Evolutionary conservation across 768 basidiomycete species (phyloP).

Genomic region (Mycena rosella): DNA sequence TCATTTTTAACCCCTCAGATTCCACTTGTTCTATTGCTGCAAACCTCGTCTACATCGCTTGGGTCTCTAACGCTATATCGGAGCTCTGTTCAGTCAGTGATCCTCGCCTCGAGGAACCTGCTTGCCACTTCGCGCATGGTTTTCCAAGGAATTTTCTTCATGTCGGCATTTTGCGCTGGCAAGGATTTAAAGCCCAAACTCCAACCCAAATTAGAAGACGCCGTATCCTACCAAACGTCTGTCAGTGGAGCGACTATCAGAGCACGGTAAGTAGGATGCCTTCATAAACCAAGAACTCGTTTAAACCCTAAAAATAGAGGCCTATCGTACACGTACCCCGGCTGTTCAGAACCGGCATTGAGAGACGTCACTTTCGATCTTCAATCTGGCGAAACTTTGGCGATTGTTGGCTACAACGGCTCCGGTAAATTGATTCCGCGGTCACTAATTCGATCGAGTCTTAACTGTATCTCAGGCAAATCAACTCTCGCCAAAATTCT

Average conservation of each 20-base stretch:
- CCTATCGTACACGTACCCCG: slow-evolving; percentile 86
- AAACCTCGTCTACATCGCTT: slow-evolving; percentile 79
- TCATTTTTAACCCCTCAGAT: slow-evolving; percentile 59
- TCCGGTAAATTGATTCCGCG: slow-evolving; percentile 65
- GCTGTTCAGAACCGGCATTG: slow-evolving; percentile 74
- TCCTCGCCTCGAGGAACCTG: slow-evolving; percentile 74
- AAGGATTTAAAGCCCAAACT: slow-evolving; percentile 77
- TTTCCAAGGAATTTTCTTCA: slow-evolving; percentile 89
- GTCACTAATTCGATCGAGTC: slow-evolving; percentile 34
- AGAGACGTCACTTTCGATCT: slow-evolving; percentile 78
- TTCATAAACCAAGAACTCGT: slow-evolving; percentile 22
- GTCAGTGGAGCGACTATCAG: slow-evolving; percentile 77
- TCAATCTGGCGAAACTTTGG: slow-evolving; percentile 82
- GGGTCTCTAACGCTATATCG: slow-evolving; percentile 89
- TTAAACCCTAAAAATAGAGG: slow-evolving; percentile 51
- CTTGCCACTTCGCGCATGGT: slow-evolving; percentile 76
- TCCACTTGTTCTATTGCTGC: slow-evolving; percentile 78
- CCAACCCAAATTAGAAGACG: slow-evolving; percentile 69
- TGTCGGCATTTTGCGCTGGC: slow-evolving; percentile 88
- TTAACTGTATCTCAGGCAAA: slow-evolving; percentile 67
- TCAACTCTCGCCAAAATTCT: slow-evolving; percentile 88
- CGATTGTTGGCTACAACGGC: slow-evolving; percentile 89
- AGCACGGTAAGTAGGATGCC: slow-evolving; percentile 69
- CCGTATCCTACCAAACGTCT: slow-evolving; percentile 59
- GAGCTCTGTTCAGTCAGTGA: slow-evolving; percentile 78